Base-by-base conservation (phyloP, 1,284 basidiomycete species). In the Tilletia caries region DNA sequence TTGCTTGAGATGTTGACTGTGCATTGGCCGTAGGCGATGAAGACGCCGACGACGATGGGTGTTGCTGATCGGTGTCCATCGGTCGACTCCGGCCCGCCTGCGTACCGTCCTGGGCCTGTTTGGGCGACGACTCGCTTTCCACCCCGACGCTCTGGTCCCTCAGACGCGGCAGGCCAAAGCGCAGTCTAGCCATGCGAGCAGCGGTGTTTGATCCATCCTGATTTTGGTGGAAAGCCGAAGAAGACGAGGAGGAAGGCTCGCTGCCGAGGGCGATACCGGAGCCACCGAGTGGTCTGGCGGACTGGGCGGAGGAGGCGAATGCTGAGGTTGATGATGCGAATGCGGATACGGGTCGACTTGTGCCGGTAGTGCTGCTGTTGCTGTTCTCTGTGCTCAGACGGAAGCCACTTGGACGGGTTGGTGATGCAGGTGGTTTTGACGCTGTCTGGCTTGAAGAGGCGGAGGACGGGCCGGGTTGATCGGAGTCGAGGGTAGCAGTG, bases 211-310 rank as follows among this genome's bases (percentile, higher is more conserved):
- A 25, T 0, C 37, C 41, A 13, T 37, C 43, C 23, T 46, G 52
- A 29, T 1, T 27, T 41, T 41, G 37, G n/a, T n/a, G n/a, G n/a
- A n/a, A n/a, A 37, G 27, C 23, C 1, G n/a, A 43, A 6, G 20
- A 12, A 23, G 62, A 13, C 4, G 54, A 6, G 8, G 58, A 4
- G 13, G 58, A 33, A 18, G 29, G 13, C 13, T 13, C 23, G 33
- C 58, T 62, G 32, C 58, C 58, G 29, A 62, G 58, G 6, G 58
- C 58, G 27, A 29, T 33, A 29, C 58, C 58, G 15, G 58, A 62
- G 27, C 58, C 52, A 58, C n/a, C 18, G 23, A 20, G 18, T 50
- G 48, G 8, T 50, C 20, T 50, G 32, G 32, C 20, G 6, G 58
- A 33, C 3, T 25, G 15, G 32, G 58, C 5, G 20, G 32, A 18